Evolutionary conservation across 768 basidiomycete genomes (phyloP), one percentile per base, ranked within the genome.

Genomic region (Lactarius sanguifluus): DNA sequence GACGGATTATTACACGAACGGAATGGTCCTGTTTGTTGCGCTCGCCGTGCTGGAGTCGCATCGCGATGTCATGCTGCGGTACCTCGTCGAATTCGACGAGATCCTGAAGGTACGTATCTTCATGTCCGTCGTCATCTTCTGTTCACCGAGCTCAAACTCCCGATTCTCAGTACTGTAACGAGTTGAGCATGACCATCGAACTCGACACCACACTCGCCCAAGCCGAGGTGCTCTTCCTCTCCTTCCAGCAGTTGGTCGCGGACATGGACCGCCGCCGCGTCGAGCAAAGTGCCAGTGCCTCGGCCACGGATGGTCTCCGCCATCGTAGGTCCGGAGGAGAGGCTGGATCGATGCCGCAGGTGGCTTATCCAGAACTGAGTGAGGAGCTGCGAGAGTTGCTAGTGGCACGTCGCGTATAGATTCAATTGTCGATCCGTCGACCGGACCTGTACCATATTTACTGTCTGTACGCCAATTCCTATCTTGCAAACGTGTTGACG

Each of bases 171-270:
- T 97, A 96, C 72, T 93, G 92, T 80, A 96, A 96, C 73, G 93
- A 96, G 72, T 86, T 96, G 68, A 92, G 90, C 77, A 94, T 94
- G 89, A 93, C 94, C 60, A 96, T 99, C 71, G 97, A 98, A 75
- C 85, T 98, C n/a, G 91, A 97, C 75, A 87, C 89, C 1, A 96
- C 97, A 23, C 84, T 99, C 10, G 90, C 94, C 0, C 97, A 98
- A 78, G 97, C 96, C 12, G 97, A 99, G 77, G 95, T 98, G 18
- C 83, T 99, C 25, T 98, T 93, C 82, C 82, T 96, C 2, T 94
- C 94, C 1, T 98, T 97, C 79, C 81, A 88, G 16, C 89, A 92
- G 72, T 78, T 97, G 25, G 88, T 98, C 25, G 90, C 90, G 13
- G 94, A 96, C 75, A 86, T 96, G 71, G 94, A 97, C 75, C 85